Evolutionary conservation across 163 green algal genomes (phyloP), one percentile per base, ranked within the genome.

Genomic region (Scenedesmus sp.): DNA sequence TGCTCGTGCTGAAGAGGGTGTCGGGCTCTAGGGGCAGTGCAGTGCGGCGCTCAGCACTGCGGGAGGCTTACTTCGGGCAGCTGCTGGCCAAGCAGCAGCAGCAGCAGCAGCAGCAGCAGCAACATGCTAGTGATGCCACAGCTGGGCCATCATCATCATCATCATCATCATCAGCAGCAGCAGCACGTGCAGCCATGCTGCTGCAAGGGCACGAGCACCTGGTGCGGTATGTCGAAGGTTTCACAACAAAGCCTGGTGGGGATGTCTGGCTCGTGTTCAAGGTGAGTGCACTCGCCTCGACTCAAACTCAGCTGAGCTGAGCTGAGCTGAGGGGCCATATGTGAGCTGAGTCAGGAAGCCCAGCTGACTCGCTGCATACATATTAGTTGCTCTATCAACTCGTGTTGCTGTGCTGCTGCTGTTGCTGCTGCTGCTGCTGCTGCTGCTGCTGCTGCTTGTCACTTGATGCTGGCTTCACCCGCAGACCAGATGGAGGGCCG

Each of bases 51-150:
- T 94, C 91, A 23, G 95, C 92, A 52, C 73, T 96, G 87, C 83
- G 96, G 13, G 96, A 97, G 85, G 94, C 87, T 6, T 96, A 97
- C 93, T 97, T 97, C 94, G 96, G 96, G 7, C 84, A 96, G 88
- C 87, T 97, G 59, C 79, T 91, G 34, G n/a, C 70, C 8, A 23
- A 91, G 20, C 62, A 77, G 74, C 66, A 73, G 23, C 66, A 20
- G 66, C 56, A 73, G 64, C 55, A 67, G 7, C n/a, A 73, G 23
- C 10, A 23, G 8, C 9, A 18, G 62, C 62, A 82, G 55, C 34
- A 66, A 5, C 66, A 82, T 46, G 66, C 2, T 7, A 34, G 4
- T 16, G 70, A 7, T 15, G 23, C 3, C 70, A 15, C 23, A 8
- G 23, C 13, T n/a, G 66, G 7, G n/a, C 0, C 34, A 55, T 13